Percentiles rank a stretch among this genome's conserved stretches.
phyloP scores from a whole-genome alignment of 2,329 filamentous ascomycete species.

The Hymenoscyphus infarciens region DNA sequence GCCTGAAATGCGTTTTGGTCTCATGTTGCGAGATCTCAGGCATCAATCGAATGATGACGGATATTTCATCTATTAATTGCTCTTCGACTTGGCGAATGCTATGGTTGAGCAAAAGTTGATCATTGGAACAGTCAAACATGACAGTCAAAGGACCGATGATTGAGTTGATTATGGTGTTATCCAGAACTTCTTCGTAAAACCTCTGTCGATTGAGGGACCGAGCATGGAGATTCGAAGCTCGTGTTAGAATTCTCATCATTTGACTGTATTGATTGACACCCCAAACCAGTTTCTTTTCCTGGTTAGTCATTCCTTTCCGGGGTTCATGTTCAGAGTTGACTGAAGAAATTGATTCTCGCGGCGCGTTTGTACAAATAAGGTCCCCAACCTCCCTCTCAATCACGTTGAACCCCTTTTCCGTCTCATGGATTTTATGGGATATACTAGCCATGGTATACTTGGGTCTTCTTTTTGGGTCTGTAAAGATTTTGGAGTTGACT shows the following conservation, averaged over 20 bases:
- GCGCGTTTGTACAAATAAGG: neutral
- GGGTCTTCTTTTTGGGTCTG: constrained; percentile 61
- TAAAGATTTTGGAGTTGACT: constrained; percentile 68
- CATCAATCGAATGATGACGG: constrained; percentile 64
- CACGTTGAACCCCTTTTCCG: constrained; percentile 40
- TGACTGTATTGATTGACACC: constrained; percentile 38
- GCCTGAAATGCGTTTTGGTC: constrained; percentile 54
- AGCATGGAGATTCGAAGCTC: constrained; percentile 59
- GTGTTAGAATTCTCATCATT: constrained; percentile 60
- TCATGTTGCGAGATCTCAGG: constrained; percentile 66
- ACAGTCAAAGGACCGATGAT: constrained; percentile 80
- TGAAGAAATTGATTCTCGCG: neutral
- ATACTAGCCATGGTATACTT: constrained; percentile 58
- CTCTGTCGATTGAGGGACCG: constrained; percentile 54
- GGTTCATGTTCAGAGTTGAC: neutral
- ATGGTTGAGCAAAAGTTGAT: constrained; percentile 64
- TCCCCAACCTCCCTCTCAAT: constrained; percentile 36
- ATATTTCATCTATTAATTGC: constrained; percentile 70
- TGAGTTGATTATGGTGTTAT: constrained; percentile 70
- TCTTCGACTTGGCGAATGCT: constrained; percentile 64
- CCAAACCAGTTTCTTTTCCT: neutral
- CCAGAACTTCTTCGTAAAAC: constrained; percentile 71
- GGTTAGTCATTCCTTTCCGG: neutral
- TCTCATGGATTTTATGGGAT: constrained; percentile 39
- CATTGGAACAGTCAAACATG: constrained; percentile 72